These are phyloP conservation scores for Solanum chmielewskii DNA, from an alignment of 257 asterid species.

Conservation along the genomic window DNA sequence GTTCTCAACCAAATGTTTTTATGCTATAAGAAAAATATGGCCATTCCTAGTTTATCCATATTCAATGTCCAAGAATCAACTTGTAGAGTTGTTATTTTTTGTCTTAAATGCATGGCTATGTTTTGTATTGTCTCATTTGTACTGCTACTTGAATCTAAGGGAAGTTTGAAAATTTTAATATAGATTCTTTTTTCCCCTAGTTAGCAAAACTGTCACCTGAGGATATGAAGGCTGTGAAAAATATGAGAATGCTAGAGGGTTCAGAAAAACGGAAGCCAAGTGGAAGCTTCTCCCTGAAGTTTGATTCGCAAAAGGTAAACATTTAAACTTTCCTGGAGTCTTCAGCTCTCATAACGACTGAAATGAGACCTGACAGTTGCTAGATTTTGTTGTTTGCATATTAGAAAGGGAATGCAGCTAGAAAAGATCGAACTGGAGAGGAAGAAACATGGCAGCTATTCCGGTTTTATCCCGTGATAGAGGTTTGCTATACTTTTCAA, in stretches of 20 bases:
- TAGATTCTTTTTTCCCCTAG: constrained; percentile 27
- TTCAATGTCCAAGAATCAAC: not conserved
- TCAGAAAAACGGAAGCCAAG: constrained; percentile 47
- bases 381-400: constrained; percentile 21
- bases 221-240: constrained; percentile 81
- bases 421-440: constrained; percentile 81
- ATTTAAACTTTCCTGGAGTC: not conserved
- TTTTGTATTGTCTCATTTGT: not conserved
- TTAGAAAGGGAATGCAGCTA: constrained; percentile 71
- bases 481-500: constrained; percentile 35
- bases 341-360: not conserved
- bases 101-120: not conserved
- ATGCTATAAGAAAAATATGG: not conserved
- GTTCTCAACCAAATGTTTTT: not conserved
- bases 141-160: not conserved
- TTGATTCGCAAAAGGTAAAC: constrained; percentile 80
- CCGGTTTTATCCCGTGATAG: constrained; percentile 85
- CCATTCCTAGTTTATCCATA: not conserved
- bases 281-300: constrained; percentile 77
- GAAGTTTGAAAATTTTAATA: not conserved
- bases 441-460: constrained; percentile 88
- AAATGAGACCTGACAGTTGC: constrained; percentile 21
- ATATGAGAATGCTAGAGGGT: constrained; percentile 76
- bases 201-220: constrained; percentile 74
- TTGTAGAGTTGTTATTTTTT: not conserved